Base-by-base conservation (phyloP, 257 asterid species). In the Prunella vulgaris region DNA sequence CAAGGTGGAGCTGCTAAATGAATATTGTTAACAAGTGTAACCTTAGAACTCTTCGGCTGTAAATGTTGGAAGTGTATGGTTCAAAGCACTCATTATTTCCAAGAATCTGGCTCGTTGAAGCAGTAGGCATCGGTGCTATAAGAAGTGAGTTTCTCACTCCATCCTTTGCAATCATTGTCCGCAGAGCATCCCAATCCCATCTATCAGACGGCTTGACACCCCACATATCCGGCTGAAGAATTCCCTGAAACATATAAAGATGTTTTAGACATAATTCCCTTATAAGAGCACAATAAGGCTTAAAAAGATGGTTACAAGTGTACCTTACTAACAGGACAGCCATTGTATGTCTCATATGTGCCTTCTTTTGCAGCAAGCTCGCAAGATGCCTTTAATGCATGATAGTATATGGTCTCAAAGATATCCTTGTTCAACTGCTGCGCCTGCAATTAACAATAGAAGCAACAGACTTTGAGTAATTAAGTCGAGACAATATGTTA, bases 211-310 rank as follows among this genome's bases (percentile, higher is more conserved):
- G 92, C 63, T 75, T 83, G 14, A 87, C 88, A 21, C 84, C 95
- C 99, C 97, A 94, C 99, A 93, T 90, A 79, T 94, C 99, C 46
- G 95, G 96, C 79, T 94, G 99, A 74, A 91, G 71, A 77, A 87
- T 80, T 66, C 99, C 99, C 96, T 93, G 90, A 59, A 61, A 32
- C 59, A 57, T 51, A 9, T 4, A 59, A 3, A 25, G 66, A 65
- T 40, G 25, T 17, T 33, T 53, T 48, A 42, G 49, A 60, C 28
- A 60, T 18, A 37, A 56, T 12, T 24, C 20, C 37, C 20, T 3
- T 24, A 25, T 5, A 13, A 44, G 66, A 60, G 49, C 46, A 25
- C 37, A 12, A 20, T 17, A 30, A 51, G 28, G 25, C 15, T 53
- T 22, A 13, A 35, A 62, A 67, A 69, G 24, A 33, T 72, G 22